A percentile compares a stretch with the other conserved stretches of the same genome.
phyloP scores from a whole-genome alignment of 2,329 filamentous ascomycete species.

The Volutella citrinella region DNA sequence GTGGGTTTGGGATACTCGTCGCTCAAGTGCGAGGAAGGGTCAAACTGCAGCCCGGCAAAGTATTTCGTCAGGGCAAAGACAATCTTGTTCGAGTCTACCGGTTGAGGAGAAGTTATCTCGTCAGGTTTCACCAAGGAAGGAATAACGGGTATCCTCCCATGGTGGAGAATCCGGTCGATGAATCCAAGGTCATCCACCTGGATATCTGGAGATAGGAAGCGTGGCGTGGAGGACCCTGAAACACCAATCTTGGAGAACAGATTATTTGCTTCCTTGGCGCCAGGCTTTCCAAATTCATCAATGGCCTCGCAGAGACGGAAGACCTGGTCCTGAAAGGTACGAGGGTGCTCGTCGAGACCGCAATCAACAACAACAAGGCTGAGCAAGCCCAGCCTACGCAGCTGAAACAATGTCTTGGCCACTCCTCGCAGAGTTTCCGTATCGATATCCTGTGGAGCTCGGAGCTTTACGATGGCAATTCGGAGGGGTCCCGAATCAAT shows the following conservation, averaged over 20 bases:
- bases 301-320: slow-evolving; percentile 73
- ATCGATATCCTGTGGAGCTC: slow-evolving; percentile 67
- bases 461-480: slow-evolving; percentile 82
- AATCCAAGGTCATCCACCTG: slow-evolving; percentile 30
- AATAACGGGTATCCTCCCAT: slow-evolving; percentile 36
- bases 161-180: slow-evolving; percentile 30
- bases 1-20: slow-evolving; percentile 30
- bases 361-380: slow-evolving; percentile 84
- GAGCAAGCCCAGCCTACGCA: slow-evolving; percentile 75
- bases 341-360: slow-evolving; percentile 37
- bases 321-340: slow-evolving; percentile 59
- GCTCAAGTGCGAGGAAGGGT: slow-evolving; percentile 2
- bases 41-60: slow-evolving; percentile 64
- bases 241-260: slow-evolving; percentile 15
- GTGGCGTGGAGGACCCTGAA: slow-evolving; percentile 4
- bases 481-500: slow-evolving; percentile 40
- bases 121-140: slow-evolving; percentile 41
- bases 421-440: slow-evolving; percentile 70
- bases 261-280: slow-evolving; percentile 64
- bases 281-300: slow-evolving; percentile 64
- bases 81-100: slow-evolving; percentile 55
- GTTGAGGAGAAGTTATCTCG: slow-evolving; percentile 35
- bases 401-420: slow-evolving; percentile 78
- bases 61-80: slow-evolving; percentile 75
- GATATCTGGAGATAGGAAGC: slow-evolving; percentile 23